Percentiles rank a stretch among this genome's conserved stretches.
Evolutionary conservation across 129 eudicot genomes (phyloP).

Genomic region (Apium graveolens): DNA sequence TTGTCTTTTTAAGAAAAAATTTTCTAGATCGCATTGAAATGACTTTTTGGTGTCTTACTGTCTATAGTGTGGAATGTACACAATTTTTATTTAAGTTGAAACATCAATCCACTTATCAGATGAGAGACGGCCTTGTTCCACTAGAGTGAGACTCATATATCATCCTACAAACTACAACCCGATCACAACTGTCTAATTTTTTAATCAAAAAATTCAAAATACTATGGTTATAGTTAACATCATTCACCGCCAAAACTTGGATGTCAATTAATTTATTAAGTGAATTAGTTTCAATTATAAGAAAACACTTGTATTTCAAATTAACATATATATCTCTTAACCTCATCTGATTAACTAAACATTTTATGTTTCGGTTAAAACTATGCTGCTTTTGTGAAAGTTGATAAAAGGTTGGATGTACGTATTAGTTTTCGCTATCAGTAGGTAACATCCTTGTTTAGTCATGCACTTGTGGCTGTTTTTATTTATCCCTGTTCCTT

Average conservation of each 20-base stretch:
- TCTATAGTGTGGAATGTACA: neutral
- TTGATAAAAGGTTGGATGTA: neutral
- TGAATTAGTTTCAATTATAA: neutral
- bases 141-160: neutral
- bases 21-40: neutral
- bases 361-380: neutral
- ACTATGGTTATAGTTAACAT: no score
- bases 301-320: neutral
- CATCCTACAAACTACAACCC: neutral
- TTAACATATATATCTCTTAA: neutral
- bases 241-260: no score
- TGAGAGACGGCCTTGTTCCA: no score
- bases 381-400: neutral
- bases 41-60: neutral
- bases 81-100: no score
- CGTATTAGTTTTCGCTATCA: neutral
- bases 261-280: no score
- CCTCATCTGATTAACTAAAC: neutral
- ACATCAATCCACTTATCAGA: no score
- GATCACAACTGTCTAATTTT: neutral
- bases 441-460: neutral
- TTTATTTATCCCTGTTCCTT: no score
- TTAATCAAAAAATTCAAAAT: neutral
- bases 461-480: neutral
- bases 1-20: neutral